phyloP scores from a whole-genome alignment of 2,329 filamentous ascomycete genomes.

The Ceratocystis variospora region DNA sequence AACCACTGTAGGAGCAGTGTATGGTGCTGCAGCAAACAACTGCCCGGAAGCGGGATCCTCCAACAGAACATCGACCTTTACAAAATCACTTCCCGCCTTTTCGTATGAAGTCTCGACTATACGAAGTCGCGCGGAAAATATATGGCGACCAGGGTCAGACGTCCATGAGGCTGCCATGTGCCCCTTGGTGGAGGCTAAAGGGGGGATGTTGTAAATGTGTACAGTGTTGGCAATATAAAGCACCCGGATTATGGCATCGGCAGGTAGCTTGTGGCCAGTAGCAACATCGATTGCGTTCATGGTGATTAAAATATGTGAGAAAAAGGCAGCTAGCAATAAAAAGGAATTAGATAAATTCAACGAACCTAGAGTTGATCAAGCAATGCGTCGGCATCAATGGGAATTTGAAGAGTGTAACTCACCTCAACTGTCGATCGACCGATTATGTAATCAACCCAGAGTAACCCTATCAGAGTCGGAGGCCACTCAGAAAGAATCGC shows the following conservation, averaged over 20 bases:
- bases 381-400: neutral
- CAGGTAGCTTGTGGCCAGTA: constrained; percentile 52
- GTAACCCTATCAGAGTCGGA: neutral
- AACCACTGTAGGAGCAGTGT: constrained; percentile 50
- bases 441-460: neutral
- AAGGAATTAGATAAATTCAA: neutral
- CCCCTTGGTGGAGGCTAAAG: constrained; percentile 62
- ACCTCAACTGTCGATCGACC: too few species aligned
- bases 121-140: constrained; percentile 74
- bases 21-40: constrained; percentile 74
- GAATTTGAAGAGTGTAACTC: neutral
- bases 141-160: constrained; percentile 52
- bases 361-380: neutral
- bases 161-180: constrained; percentile 72
- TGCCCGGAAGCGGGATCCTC: constrained; percentile 61
- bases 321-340: neutral
- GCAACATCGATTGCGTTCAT: constrained; percentile 59
- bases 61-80: constrained; percentile 63
- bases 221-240: constrained; percentile 63
- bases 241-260: constrained; percentile 70
- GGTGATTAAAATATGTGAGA: neutral
- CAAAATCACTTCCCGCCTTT: constrained; percentile 32
- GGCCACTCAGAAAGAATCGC: neutral
- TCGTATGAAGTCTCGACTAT: constrained; percentile 59
- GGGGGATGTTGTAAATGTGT: constrained; percentile 80